These are phyloP conservation scores for Imleria badia DNA, from an alignment of 768 basidiomycete species.

Conservation along the genomic window DNA sequence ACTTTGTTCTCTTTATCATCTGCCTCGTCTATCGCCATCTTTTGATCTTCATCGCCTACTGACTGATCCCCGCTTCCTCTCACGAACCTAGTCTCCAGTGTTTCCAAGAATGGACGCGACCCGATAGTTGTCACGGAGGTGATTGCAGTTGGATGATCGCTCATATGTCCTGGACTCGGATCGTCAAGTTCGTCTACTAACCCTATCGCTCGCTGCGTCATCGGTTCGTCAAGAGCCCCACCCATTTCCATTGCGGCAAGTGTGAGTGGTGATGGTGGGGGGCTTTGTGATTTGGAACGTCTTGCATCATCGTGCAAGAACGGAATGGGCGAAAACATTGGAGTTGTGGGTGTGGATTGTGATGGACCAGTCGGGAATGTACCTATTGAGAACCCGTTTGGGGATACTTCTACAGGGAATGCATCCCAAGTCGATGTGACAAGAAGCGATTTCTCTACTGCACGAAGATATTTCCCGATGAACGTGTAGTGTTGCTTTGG, in stretches of 20 bases:
- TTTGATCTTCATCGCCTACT: conserved; percentile 24
- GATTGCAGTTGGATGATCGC: conserved; percentile 73
- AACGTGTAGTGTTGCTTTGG: conserved; percentile 73
- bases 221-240: conserved; percentile 35
- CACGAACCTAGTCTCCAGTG: conserved; percentile 63
- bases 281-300: conserved; percentile 75
- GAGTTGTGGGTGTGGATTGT: conserved; percentile 67
- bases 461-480: conserved; percentile 85
- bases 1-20: conserved; percentile 61
- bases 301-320: conserved; percentile 84
- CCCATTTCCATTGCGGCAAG: conserved; percentile 41
- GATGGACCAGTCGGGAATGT: conserved; percentile 44
- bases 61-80: conserved; percentile 42
- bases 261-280: conserved; percentile 70
- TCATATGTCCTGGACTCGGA: conserved; percentile 80
- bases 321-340: conserved; percentile 84
- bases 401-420: conserved; percentile 52
- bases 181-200: conserved; percentile 87
- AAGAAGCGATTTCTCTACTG: conserved; percentile 76
- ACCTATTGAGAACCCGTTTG: conserved; percentile 27
- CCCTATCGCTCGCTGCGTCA: conserved; percentile 56
- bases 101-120: conserved; percentile 50
- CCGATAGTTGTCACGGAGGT: conserved; percentile 57
- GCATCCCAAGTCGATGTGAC: conserved; percentile 79
- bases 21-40: conserved; percentile 39